phyloP scores from a whole-genome alignment of 768 basidiomycete species.

The Suillus cothurnatus region DNA sequence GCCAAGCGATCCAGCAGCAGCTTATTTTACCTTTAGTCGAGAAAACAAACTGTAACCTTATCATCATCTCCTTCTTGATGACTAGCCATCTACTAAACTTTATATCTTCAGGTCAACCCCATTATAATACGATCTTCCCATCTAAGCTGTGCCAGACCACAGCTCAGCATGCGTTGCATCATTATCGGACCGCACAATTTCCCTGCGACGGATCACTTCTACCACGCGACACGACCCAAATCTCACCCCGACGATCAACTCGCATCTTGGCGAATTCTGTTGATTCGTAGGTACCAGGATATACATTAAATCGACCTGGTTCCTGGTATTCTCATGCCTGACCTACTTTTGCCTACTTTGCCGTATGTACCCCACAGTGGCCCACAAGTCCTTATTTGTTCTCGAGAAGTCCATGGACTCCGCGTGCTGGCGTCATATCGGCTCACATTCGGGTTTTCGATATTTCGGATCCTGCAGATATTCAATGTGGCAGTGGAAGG shows the following conservation, averaged over 20 bases:
- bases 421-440: neutral
- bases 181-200: neutral
- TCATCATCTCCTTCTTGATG: neutral
- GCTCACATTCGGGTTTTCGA: neutral
- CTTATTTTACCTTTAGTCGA: constrained; percentile 4
- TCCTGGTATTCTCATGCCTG: neutral
- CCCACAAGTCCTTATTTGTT: neutral
- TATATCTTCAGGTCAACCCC: constrained; percentile 1
- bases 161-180: neutral
- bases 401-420: neutral
- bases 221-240: constrained; percentile 4
- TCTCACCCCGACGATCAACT: neutral
- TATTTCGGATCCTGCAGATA: neutral
- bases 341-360: neutral
- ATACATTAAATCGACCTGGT: neutral
- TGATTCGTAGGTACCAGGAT: neutral
- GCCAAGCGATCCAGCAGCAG: neutral
- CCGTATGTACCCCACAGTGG: neutral
- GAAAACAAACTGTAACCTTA: neutral
- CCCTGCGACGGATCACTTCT: constrained; percentile 2
- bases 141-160: neutral
- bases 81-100: neutral
- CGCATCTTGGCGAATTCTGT: neutral
- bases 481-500: neutral
- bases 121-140: neutral